Evolutionary conservation across 176 grass and related monocot genomes (phyloP).

Genomic region (Bromus sterilis): DNA sequence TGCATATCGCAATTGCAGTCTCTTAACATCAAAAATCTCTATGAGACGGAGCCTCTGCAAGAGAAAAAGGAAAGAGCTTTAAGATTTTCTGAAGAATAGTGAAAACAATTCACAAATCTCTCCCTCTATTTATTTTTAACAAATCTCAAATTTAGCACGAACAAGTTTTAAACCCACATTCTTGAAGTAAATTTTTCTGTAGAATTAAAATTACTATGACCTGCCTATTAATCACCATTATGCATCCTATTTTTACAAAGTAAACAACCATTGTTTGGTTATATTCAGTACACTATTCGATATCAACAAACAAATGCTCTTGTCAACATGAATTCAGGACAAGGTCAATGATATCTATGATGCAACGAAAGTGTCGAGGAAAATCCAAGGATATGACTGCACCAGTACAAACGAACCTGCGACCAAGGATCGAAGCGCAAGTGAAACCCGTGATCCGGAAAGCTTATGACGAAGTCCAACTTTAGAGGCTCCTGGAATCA

Average conservation of each 20-base stretch:
- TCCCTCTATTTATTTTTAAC: neutral
- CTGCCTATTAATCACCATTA: neutral
- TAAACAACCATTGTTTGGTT: neutral
- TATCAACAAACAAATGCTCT: neutral
- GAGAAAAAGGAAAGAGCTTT: neutral
- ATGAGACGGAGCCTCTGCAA: conserved; percentile 77
- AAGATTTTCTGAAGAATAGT: neutral
- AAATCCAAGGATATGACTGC: neutral
- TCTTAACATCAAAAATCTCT: conserved; percentile 92
- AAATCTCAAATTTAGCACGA: neutral
- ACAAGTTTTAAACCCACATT: neutral
- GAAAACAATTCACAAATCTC: too few relatives aligned
- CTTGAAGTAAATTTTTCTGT: neutral
- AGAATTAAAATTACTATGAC: neutral
- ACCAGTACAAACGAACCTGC: conserved; percentile 43
- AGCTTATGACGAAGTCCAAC: conserved; percentile 88
- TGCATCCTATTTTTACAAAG: neutral
- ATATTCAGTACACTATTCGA: neutral
- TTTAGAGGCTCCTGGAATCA: conserved; percentile 80
- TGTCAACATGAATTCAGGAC: neutral
- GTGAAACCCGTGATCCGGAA: conserved; percentile 95
- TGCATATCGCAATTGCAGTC: conserved; percentile 85
- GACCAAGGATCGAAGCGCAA: conserved; percentile 95
- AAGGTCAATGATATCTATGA: neutral
- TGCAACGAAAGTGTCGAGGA: neutral